Evolutionary conservation across 2,329 filamentous ascomycete species (phyloP).

Genomic region (Fusarium sp.): DNA sequence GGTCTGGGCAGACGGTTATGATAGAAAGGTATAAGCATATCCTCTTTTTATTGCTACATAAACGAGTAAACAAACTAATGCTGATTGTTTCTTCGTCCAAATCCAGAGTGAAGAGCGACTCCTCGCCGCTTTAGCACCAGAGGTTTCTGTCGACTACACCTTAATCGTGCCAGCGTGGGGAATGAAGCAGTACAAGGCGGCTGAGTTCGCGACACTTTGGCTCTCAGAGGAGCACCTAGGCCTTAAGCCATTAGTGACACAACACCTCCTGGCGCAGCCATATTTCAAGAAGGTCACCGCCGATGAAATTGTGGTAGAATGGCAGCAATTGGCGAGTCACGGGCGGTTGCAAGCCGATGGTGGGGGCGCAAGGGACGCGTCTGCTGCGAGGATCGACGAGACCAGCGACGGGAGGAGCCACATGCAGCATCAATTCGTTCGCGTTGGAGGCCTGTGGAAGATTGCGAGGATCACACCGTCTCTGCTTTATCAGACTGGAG

Average conservation of each 20-base stretch:
- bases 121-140: not conserved
- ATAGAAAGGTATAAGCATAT: not conserved
- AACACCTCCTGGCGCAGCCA: not conserved
- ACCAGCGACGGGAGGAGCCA: not conserved
- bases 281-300: not conserved
- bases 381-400: not conserved
- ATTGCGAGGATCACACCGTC: not conserved
- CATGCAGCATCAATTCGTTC: not conserved
- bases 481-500: not conserved
- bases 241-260: not conserved
- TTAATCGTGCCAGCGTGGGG: not conserved
- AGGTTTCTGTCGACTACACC: not conserved
- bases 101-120: not conserved
- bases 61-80: not conserved
- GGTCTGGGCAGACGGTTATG: not conserved
- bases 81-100: not conserved
- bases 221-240: not conserved
- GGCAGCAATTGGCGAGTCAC: not conserved
- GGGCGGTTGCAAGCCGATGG: not conserved
- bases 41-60: accelerated
- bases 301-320: not conserved
- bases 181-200: not conserved
- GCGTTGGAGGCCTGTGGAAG: not conserved
- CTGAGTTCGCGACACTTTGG: not conserved
- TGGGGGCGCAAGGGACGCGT: not conserved